Base-by-base conservation (phyloP, 2,329 filamentous ascomycete species). In the Blumeria hordei region DNA sequence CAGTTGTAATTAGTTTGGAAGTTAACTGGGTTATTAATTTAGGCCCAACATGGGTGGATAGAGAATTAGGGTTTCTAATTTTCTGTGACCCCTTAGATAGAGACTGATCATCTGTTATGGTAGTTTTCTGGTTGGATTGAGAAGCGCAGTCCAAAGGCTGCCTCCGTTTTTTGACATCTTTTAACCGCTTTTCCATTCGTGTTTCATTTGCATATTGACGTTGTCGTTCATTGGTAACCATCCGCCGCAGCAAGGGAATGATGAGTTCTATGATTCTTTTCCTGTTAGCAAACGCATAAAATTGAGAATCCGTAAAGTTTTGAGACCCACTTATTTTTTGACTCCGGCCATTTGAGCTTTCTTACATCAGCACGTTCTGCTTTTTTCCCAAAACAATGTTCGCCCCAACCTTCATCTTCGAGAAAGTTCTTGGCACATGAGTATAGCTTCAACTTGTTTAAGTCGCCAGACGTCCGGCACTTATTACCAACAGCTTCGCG, bases 201-300 rank as follows among this genome's bases (percentile, higher is more conserved):
- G 56, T 57, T 32, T 62, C 58, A 14, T 59, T 47, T 14, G 62
- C 63, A 57, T 66, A 66, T 28, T 57, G 54, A 34, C 64, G 59
- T 58, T 65, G 64, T 41, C 62, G 59, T 55, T 66, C 64, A 52
- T 66, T 66, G n/a, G 62, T 65, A 8, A 66, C 63, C 60, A 64
- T 62, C 8, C 64, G 63, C 12, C 64, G 62, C 47, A 66, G 54
- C 8, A 66, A 55, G 36, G 63, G 64, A 28, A 59, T 64, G 18
- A 65, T 57, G 6, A 59, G 53, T 7, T 58, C 53, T 3, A 63
- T 62, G 14, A 66, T 58, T 55, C 63, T 66, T 45, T 62, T 56
- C 62, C 56, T 54, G 55, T 43, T 28, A 43, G 39, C 10, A 43
- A 6, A 35, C 28, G 51, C 37, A 50, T 54, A 16, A 28, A 50